Evolutionary conservation across 1,139 yeast genomes (phyloP).

Genomic region (Pneumocystis wakefieldiae): DNA sequence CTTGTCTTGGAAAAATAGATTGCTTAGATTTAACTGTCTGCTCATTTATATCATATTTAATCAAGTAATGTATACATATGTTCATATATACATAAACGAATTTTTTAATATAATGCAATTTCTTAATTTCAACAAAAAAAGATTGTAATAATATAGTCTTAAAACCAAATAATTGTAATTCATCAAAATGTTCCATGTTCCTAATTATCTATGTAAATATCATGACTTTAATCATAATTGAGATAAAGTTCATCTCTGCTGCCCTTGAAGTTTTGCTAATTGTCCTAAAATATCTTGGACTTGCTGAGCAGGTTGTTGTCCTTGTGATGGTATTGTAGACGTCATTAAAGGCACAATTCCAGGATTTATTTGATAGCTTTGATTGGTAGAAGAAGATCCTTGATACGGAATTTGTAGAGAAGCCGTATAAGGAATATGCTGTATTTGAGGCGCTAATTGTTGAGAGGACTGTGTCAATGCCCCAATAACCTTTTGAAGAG

Average conservation of each 20-base stretch:
- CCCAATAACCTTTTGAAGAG: constrained; percentile 20
- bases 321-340: constrained; percentile 6
- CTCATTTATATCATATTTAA: too few relatives aligned
- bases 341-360: neutral
- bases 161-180: too few relatives aligned
- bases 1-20: too few relatives aligned
- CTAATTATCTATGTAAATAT: neutral
- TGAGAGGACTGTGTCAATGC: constrained; percentile 20
- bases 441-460: neutral
- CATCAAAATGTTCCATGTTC: neutral
- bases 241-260: neutral
- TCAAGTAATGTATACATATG: too few relatives aligned
- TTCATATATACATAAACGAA: too few relatives aligned
- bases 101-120: too few relatives aligned
- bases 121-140: too few relatives aligned
- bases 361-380: neutral
- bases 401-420: constrained; percentile 1
- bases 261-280: neutral
- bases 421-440: neutral
- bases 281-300: neutral
- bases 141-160: too few relatives aligned
- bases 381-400: neutral
- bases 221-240: neutral
- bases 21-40: too few relatives aligned
- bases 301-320: constrained; percentile 13